A percentile compares a stretch with the other conserved stretches of the same genome.
These are phyloP conservation scores for Sphaerulina vaccinii DNA, from an alignment of 2,329 filamentous ascomycete species.

Conservation along the genomic window DNA sequence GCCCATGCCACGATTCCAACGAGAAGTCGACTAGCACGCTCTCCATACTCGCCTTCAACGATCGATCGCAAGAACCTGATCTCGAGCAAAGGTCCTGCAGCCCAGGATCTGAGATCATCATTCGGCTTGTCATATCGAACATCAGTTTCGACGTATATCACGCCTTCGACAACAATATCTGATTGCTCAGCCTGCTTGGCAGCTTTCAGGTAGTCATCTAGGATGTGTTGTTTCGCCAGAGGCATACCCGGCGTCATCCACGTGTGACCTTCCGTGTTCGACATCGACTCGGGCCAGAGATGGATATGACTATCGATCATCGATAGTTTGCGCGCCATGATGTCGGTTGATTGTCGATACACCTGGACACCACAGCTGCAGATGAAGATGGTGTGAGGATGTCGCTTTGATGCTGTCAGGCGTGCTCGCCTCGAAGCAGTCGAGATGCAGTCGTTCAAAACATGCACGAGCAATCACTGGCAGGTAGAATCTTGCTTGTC, in stretches of 20 bases:
- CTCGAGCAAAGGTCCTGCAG: slow-evolving; percentile 68
- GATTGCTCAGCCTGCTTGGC: slow-evolving; percentile 38
- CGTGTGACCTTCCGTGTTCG: slow-evolving; percentile 60
- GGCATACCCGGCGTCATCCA: slow-evolving; percentile 65
- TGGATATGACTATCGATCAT: slow-evolving; percentile 93
- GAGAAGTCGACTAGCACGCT: slow-evolving; percentile 54
- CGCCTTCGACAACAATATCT: slow-evolving; percentile 52
- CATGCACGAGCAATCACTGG: neutral
- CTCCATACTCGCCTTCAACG: slow-evolving; percentile 53
- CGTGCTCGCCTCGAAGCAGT: slow-evolving; percentile 5
- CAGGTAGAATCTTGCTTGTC: neutral
- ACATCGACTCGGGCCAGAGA: slow-evolving; percentile 68
- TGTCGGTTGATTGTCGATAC: neutral
- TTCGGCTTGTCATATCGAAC: slow-evolving; percentile 45
- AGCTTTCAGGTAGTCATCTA: slow-evolving; percentile 34
- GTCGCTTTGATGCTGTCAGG: neutral
- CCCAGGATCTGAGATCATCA: slow-evolving; percentile 51
- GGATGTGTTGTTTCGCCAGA: slow-evolving; percentile 63
- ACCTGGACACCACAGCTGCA: neutral
- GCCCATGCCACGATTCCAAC: slow-evolving; percentile 80
- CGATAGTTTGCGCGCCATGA: slow-evolving; percentile 12
- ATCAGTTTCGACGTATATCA: slow-evolving; percentile 82
- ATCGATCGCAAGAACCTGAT: slow-evolving; percentile 68
- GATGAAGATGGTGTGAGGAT: neutral
- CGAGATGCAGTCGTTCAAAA: neutral